These are phyloP conservation scores for Gossypium trilobum DNA, from an alignment of 441 rosid genomes.

Conservation along the genomic window DNA sequence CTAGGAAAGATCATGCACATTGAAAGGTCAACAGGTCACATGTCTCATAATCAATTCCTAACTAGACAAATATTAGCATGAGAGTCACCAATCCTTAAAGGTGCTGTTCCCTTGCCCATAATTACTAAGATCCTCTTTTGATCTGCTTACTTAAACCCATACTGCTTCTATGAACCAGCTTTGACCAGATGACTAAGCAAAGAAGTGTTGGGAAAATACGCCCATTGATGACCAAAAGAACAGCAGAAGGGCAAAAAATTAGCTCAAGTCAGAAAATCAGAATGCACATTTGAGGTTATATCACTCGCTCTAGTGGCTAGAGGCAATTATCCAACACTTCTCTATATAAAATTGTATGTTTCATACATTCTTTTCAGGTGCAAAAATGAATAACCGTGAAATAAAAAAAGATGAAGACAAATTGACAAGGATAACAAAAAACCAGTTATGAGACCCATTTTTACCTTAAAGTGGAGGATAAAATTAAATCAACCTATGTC, in stretches of 20 bases:
- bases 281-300: neutral
- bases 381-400: neutral
- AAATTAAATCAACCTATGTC: neutral
- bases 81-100: neutral
- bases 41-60: neutral
- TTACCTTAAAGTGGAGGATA: neutral
- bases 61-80: neutral
- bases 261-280: neutral
- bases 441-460: neutral
- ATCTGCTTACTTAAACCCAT: slow-evolving; percentile 2
- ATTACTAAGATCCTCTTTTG: neutral
- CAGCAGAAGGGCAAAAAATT: neutral
- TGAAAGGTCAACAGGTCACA: neutral
- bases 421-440: neutral
- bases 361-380: neutral
- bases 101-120: neutral
- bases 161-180: neutral
- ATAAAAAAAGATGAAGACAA: neutral
- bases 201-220: neutral
- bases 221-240: neutral
- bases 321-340: neutral
- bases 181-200: neutral
- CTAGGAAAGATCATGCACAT: slow-evolving; percentile 5
- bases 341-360: neutral
- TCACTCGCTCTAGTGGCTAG: neutral